Evolutionary conservation across 1,284 basidiomycete species (phyloP), one percentile per base, ranked within the genome.

Genomic region (Ceratobasidium sp.): DNA sequence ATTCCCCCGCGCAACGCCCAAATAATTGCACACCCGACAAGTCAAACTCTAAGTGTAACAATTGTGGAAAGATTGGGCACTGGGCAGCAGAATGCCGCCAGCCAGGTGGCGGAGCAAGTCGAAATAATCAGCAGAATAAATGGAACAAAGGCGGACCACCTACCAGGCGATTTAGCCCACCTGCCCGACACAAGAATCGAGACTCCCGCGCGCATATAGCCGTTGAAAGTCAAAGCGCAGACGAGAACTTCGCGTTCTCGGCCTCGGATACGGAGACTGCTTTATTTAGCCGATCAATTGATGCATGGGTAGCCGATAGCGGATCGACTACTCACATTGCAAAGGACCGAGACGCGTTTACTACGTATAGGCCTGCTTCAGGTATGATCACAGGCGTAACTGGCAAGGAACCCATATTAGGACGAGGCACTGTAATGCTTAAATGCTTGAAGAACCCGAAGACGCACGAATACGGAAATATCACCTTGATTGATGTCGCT

Each of bases 401-500:
- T 24, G 59, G 54, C 31, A 29, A 44, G 47, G 29, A 73, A 4
- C 44, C 54, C 7, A 67, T 60, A 7, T 2, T 33, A 45, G 75
- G 75, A 9, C 31, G n/a, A 44, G 75, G 75, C 2, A 75, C 44
- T 17, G 65, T 76, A 1, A 15, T 51, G 0, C 17, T 82, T 71
- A 19, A 62, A 33, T 76, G 78, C 66, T 5, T 33, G 9, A 24
- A 4, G 19, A 44, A 44, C 57, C 5, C 11, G 31, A 65, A 27
- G 66, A 65, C 11, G 74, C 76, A 24, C 67, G 73, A 24, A n/a
- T 33, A 1, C 48, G 50, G 8, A 17, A 45, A 0, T 19, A 75
- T 82, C 44, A 78, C 75, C 0, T 77, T 84, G 0, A 79, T 69
- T 19, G 74, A 83, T 65, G 79, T 80, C 0, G 48, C 83, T 0